phyloP scores from a whole-genome alignment of 139 green algal genomes.

The Raphidocelis subcapitata region DNA sequence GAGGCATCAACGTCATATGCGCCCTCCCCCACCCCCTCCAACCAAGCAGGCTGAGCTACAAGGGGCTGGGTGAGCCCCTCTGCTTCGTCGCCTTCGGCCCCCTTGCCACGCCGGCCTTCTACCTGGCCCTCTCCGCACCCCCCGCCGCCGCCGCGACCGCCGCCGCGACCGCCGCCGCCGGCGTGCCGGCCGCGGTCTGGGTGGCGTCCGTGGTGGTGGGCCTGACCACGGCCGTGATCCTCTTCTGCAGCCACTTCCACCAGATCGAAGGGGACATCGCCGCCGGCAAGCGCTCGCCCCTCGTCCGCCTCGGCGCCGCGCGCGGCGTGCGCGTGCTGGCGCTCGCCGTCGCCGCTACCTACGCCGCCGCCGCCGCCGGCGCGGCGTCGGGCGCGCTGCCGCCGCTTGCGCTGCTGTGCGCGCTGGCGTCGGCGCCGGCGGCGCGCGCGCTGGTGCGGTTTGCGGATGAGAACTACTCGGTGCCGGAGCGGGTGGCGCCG shows the following conservation, averaged over 20 bases:
- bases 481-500: conserved; percentile 39
- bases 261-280: conserved; percentile 80
- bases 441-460: conserved; percentile 34
- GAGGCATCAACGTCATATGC: not conserved
- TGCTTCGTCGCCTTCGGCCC: conserved; percentile 97
- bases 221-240: conserved; percentile 84
- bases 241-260: conserved; percentile 97
- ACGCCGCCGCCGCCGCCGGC: conserved; percentile 18
- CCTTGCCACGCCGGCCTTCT: conserved; percentile 91
- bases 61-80: conserved; percentile 95
- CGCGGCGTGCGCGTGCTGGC: conserved; percentile 41
- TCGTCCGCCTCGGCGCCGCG: conserved; percentile 78
- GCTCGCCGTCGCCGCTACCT: conserved; percentile 3
- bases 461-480: conserved; percentile 36
- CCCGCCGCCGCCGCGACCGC: not conserved
- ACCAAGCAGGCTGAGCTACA: conserved; percentile 84
- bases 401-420: not conserved
- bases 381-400: conserved; percentile 24
- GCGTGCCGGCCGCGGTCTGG: conserved; percentile 38
- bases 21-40: not conserved
- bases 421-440: conserved; percentile 32
- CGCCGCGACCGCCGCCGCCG: not conserved
- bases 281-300: conserved; percentile 82
- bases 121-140: conserved; percentile 46
- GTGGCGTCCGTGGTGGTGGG: conserved; percentile 66